Conservation (phyloP, 2,329 filamentous ascomycete genomes). For the Aspergillus nomiae region DNA sequence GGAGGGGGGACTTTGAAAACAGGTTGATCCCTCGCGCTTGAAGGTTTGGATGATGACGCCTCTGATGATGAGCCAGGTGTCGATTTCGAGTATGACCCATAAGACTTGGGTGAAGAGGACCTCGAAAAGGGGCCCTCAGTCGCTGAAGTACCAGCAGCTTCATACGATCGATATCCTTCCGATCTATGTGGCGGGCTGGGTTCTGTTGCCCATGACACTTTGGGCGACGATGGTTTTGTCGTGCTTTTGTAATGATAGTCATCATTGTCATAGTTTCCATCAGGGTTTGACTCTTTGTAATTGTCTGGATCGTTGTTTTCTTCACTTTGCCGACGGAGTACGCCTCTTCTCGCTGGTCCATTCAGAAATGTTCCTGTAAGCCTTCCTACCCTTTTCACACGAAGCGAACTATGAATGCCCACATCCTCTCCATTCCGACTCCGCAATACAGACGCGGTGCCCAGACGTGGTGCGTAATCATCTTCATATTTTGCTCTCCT, state of each 20-base stretch:
- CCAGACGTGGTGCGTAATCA: conserved; percentile 34
- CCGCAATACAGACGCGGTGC: conserved; percentile 41
- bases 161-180: conserved; percentile 26
- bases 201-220: conserved; percentile 39
- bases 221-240: conserved; percentile 34
- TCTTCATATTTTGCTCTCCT: conserved; percentile 35
- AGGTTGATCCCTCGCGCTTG: conserved; percentile 49
- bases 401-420: conserved; percentile 71
- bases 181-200: conserved; percentile 30
- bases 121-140: conserved; percentile 35
- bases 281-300: conserved; percentile 31
- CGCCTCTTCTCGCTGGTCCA: conserved; percentile 75
- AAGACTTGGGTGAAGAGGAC: conserved; percentile 37
- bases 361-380: conserved; percentile 76
- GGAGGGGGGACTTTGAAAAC: conserved; percentile 61
- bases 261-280: conserved; percentile 30
- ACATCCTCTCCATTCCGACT: conserved; percentile 61
- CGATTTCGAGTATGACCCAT: conserved; percentile 39
- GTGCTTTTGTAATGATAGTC: conserved; percentile 28
- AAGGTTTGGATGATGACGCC: conserved; percentile 42
- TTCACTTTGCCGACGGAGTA: conserved; percentile 62
- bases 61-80: conserved; percentile 47
- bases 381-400: conserved; percentile 75
- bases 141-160: conserved; percentile 20
- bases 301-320: conserved; percentile 57